Evolutionary conservation across 179 eudicot genomes (phyloP).

Genomic region (Nepenthes alata): DNA sequence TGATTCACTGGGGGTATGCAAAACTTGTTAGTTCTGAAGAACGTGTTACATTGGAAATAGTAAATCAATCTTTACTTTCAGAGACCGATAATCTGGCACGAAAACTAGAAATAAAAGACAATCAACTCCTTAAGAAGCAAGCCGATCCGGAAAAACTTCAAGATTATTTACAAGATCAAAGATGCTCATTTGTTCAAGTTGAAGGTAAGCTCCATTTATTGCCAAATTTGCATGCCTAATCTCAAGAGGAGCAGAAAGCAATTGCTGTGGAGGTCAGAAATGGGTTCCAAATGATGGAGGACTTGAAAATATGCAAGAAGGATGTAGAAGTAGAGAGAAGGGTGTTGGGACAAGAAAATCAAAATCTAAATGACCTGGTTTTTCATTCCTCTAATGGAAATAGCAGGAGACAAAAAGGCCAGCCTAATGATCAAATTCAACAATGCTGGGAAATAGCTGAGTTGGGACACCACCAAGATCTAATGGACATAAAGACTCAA

Average conservation of each 20-base stretch:
- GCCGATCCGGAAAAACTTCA: conserved; percentile 9
- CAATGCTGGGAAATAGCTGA: conserved; percentile 70
- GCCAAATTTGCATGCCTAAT: conserved; percentile 9
- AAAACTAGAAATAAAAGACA: conserved; percentile 4
- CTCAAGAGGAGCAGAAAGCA: conserved; percentile 12
- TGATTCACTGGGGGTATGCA: too few species aligned
- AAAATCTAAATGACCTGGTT: not conserved
- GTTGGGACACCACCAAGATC: conserved; percentile 4
- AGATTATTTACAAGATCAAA: conserved; percentile 3
- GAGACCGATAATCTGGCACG: conserved; percentile 3
- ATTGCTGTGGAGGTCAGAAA: conserved; percentile 7
- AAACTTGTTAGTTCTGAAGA: too few species aligned
- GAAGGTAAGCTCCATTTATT: conserved; percentile 3
- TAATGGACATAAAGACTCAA: too few species aligned
- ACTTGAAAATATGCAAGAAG: too few species aligned
- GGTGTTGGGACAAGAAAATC: not conserved
- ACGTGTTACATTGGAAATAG: too few species aligned
- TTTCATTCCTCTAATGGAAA: conserved; percentile 11
- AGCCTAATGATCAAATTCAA: conserved; percentile 57
- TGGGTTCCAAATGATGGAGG: not conserved
- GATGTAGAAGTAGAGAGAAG: not conserved
- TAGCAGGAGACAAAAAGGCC: too few species aligned
- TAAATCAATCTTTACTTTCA: too few species aligned
- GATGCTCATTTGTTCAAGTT: too few species aligned
- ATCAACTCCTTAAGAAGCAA: conserved; percentile 11